Base-by-base conservation (phyloP, 2,329 filamentous ascomycete genomes). In the Pezicula neosporulosa region DNA sequence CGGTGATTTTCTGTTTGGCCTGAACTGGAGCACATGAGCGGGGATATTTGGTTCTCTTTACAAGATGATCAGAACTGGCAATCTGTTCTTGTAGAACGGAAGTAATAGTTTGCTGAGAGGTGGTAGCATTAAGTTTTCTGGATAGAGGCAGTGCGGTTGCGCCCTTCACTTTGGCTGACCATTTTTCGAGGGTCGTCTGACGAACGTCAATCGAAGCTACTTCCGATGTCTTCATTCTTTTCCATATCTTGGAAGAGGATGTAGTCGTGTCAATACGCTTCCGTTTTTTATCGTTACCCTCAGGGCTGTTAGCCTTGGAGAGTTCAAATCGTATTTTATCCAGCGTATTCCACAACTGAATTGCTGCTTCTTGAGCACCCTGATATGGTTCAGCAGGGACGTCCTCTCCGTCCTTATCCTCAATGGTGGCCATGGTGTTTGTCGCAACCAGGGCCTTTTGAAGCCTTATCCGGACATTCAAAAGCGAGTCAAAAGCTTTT, bases 381-480 rank as follows among this genome's bases (percentile, higher is more conserved):
- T 78, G 82, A 72, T 77, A 96, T 63, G 70, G 85, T 66, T 79
- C 51, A 30, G 58, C 58, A 28, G 67, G 60, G 36, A 57, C 62
- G 3, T 69, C 66, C 2, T 76, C 69, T 13, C 64, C 68, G 4
- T 73, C 66, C 3, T 72, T 71, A 2, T 74, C 66, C 10, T 73
- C 69, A 2, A 78, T 59, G 1, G 73, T 65, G 15, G 78, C 69
- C 38, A 95, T 76, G 1, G 90, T 87, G 68, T 97, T 97, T 24
- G 86, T 82, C 0, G 89, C 86, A 15, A 94, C 81, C 13, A 99
- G 72, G 2, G 89, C 90, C 69, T 97, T 97, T 68, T 99, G 95
- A 16, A 99, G 73, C 54, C 93, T 89, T 64, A 99, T 97, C 18
- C 94, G 85, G 13, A 91, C 81, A 70, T 96, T 96, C 30, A 99